These are phyloP conservation scores for Termitomyces sp. DNA, from an alignment of 768 basidiomycete genomes.

Conservation along the genomic window DNA sequence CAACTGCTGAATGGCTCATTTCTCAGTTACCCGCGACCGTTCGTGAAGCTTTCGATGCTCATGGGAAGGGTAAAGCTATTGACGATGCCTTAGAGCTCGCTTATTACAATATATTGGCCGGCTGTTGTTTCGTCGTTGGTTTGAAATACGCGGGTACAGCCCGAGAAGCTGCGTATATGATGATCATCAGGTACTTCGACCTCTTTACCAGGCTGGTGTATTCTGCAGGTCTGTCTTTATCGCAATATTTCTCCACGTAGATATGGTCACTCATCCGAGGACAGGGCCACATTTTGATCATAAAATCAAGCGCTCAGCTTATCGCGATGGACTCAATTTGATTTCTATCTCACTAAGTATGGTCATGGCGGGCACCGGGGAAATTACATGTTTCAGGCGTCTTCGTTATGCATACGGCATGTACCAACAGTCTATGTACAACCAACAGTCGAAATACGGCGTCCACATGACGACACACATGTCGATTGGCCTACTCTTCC, in stretches of 20 bases:
- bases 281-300: slow-evolving; percentile 80
- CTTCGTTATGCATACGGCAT: slow-evolving; percentile 89
- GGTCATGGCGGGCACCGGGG: slow-evolving; percentile 98
- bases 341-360: slow-evolving; percentile 85
- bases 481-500: slow-evolving; percentile 87
- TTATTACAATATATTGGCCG: slow-evolving; percentile 88
- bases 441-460: slow-evolving; percentile 76
- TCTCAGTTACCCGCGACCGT: slow-evolving; percentile 71
- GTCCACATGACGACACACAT: slow-evolving; percentile 89
- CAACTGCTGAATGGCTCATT: slow-evolving; percentile 71
- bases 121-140: slow-evolving; percentile 87
- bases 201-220: slow-evolving; percentile 70
- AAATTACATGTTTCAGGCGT: slow-evolving; percentile 83
- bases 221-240: slow-evolving; percentile 51
- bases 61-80: slow-evolving; percentile 44
- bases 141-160: slow-evolving; percentile 95
- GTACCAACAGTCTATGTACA: slow-evolving; percentile 60
- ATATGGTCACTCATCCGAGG: slow-evolving; percentile 5
- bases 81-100: slow-evolving; percentile 83
- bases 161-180: slow-evolving; percentile 80
- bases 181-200: slow-evolving; percentile 82
- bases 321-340: slow-evolving; percentile 84
- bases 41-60: slow-evolving; percentile 52
- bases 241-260: background rate
- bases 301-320: slow-evolving; percentile 82